Evolutionary conservation across 148 eudicot genomes (phyloP).

Genomic region (Vaccinium darrowii): DNA sequence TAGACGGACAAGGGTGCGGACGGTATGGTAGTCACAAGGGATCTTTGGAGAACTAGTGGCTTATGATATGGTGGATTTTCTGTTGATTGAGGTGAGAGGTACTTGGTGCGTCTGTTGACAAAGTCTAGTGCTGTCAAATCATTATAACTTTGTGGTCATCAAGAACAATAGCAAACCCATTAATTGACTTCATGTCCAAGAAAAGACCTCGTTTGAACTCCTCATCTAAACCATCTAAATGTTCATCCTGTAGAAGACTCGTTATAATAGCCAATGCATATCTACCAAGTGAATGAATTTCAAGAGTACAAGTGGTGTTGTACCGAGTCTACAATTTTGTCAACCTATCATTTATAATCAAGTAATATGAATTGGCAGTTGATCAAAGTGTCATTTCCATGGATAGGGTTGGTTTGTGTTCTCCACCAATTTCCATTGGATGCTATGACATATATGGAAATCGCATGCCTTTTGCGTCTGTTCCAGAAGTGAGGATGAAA

Average conservation of each 20-base stretch:
- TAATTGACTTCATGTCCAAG: neutral
- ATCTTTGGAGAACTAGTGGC: too few species aligned
- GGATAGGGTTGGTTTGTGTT: conserved; percentile 55
- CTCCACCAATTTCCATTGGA: conserved; percentile 40
- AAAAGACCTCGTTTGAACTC: too few species aligned
- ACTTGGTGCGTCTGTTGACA: too few species aligned
- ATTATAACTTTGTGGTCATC: neutral
- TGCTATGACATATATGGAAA: conserved; percentile 50
- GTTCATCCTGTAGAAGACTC: too few species aligned
- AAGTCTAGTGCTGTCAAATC: neutral
- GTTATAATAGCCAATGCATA: neutral
- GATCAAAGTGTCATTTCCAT: neutral
- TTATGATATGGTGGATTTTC: too few species aligned
- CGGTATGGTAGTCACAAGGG: too few species aligned
- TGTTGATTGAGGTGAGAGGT: too few species aligned
- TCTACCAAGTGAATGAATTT: neutral
- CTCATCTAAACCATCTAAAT: too few species aligned
- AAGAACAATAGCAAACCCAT: neutral
- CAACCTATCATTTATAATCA: neutral
- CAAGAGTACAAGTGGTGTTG: neutral
- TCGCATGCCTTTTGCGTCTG: conserved; percentile 38
- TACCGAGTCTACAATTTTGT: neutral
- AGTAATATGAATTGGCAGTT: neutral
- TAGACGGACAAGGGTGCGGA: too few species aligned
- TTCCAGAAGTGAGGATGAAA: conserved; percentile 35